Evolutionary conservation across 495 filamentous ascomycete species (phyloP).

Genomic region (Amorphotheca resinae): DNA sequence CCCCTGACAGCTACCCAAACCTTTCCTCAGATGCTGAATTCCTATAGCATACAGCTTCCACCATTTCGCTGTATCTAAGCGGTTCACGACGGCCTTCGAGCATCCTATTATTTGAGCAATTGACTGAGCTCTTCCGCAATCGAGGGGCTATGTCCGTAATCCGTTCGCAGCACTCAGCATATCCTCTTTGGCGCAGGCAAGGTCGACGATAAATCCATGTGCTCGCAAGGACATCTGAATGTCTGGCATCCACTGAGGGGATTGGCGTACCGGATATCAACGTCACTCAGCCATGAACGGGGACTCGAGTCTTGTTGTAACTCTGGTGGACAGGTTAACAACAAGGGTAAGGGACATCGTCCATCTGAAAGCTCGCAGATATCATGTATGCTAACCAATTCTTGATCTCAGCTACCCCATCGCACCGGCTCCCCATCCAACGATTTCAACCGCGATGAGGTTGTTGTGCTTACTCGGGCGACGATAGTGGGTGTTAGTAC

Average conservation of each 20-base stretch:
- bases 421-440: conserved; percentile 45
- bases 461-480: conserved; percentile 43
- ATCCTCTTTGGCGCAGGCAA: neutral
- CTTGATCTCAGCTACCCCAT: conserved; percentile 42
- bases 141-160: conserved; percentile 5
- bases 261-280: conserved; percentile 6
- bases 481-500: conserved; percentile 45
- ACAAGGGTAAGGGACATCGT: conserved; percentile 53
- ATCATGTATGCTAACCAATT: no score
- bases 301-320: conserved; percentile 49
- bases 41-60: no score
- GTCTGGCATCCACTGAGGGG: conserved; percentile 11
- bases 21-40: no score
- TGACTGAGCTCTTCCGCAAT: neutral
- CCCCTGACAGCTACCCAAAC: no score
- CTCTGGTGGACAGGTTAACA: conserved; percentile 50
- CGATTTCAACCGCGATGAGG: conserved; percentile 48
- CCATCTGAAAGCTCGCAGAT: no score
- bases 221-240: conserved; percentile 9
- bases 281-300: conserved; percentile 37
- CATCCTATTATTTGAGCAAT: no score
- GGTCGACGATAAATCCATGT: conserved; percentile 2
- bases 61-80: no score
- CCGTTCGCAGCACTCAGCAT: neutral
- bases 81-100: no score